Evolutionary conservation across 257 asterid species (phyloP), one percentile per base, ranked within the genome.

Genomic region (Capsicum rhomboideum): DNA sequence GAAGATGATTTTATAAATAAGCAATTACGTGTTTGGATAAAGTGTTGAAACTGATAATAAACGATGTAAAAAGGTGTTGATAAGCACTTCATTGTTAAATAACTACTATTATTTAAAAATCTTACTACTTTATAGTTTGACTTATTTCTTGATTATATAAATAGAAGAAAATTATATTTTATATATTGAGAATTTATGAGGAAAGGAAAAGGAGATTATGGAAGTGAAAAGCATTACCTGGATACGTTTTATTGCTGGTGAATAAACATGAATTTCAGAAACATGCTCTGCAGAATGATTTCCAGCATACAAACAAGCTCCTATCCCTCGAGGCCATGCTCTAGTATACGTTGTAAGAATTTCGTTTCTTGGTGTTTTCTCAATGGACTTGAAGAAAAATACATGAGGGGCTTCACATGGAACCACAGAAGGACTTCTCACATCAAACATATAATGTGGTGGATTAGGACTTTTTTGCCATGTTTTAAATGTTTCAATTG

Each of bases 391-490:
- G 6, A 88, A 85, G 86, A 85, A 94, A 80, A 91, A 94, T 0
- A 87, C 7, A n/a, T 94, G 95, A 3, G 98, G 98, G 26, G 90
- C 86, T 6, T 89, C 88, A 81, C 98, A 94, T 0, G 95, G 86
- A 55, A 86, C 88, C 2, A 21, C 4, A 0, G 86, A 79, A 12
- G 86, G 89, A 29, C 9, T 34, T 17, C 98, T 88, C 18, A 96
- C 91, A 83, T 94, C 90, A 85, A 94, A 88, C 97, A 92, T 90
- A 85, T 85, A 92, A 37, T 85, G 78, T 13, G 96, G 93, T 0
- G 87, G 91, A 0, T 64, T n/a, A 0, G 86, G 85, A 31, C 59
- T 69, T 0, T 37, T 53, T 31, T 10, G 29, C 97, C 97, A 93
- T 0, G 89, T 44, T 17, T 50, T 49, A 46, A 92, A 92, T 0